These are phyloP conservation scores for Begonia fuchsioides DNA, from an alignment of 306 rosid species.

Conservation along the genomic window DNA sequence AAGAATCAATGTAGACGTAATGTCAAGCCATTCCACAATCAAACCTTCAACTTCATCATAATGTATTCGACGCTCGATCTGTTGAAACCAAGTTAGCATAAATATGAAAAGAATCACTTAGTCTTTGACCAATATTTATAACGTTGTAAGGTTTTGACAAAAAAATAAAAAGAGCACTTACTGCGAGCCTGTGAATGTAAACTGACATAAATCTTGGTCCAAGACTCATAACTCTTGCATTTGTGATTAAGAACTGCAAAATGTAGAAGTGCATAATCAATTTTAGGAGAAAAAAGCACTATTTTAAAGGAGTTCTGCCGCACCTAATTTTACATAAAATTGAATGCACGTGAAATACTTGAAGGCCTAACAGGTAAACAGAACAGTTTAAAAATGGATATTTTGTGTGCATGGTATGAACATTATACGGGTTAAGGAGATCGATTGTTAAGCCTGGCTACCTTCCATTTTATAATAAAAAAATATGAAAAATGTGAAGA, in stretches of 20 bases:
- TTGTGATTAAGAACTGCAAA: slow-evolving; percentile 57
- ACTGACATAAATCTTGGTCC: slow-evolving; percentile 94
- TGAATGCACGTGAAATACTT: no score
- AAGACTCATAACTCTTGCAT: slow-evolving; percentile 77
- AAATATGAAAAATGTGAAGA: no score
- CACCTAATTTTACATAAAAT: no score
- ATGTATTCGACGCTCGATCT: slow-evolving; percentile 78
- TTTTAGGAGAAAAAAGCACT: no score
- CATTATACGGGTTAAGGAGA: no score
- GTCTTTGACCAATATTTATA: neutral
- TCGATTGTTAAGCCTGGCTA: no score
- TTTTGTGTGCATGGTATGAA: no score
- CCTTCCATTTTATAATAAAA: no score
- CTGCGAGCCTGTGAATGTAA: slow-evolving; percentile 70
- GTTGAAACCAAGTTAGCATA: slow-evolving; percentile 7
- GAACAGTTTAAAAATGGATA: no score
- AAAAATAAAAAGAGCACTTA: slow-evolving; percentile 46
- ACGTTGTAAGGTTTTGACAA: neutral
- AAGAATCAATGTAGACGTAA: slow-evolving; percentile 75
- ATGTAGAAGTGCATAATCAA: neutral
- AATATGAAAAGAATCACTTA: neutral
- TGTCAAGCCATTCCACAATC: slow-evolving; percentile 67
- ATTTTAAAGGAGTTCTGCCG: no score
- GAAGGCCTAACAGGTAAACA: no score
- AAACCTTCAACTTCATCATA: slow-evolving; percentile 79